Conservation (phyloP, 2,329 filamentous ascomycete species). For the Ceratocystiopsis minuta region DNA sequence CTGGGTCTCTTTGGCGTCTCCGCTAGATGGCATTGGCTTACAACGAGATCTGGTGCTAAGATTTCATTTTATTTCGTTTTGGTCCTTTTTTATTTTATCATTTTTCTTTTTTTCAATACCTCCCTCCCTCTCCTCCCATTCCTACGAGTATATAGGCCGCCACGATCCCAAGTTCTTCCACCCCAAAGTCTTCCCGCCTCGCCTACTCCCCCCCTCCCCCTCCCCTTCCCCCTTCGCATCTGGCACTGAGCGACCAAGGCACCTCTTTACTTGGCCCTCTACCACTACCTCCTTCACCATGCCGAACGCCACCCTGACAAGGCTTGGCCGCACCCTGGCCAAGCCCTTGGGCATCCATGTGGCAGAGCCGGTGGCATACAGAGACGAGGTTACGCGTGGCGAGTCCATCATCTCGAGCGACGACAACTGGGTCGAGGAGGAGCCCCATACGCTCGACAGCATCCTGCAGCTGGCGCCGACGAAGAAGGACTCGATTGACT, state of each 20-base stretch:
- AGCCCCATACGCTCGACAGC: conserved; percentile 61
- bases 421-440: conserved; percentile 67
- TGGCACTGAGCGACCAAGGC: not conserved
- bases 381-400: conserved; percentile 51
- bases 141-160: too few relatives aligned
- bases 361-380: conserved; percentile 40
- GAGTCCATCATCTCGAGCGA: conserved; percentile 60
- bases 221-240: not conserved
- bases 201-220: not conserved
- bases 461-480: conserved; percentile 45
- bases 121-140: too few relatives aligned
- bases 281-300: not conserved
- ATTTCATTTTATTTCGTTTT: too few relatives aligned
- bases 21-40: too few relatives aligned
- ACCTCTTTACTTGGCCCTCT: not conserved
- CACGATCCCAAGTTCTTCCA: not conserved
- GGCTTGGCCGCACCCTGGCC: conserved; percentile 55
- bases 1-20: not conserved
- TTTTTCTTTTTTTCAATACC: not conserved
- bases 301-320: conserved; percentile 21
- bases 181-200: not conserved
- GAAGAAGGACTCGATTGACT: conserved; percentile 33
- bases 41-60: too few relatives aligned
- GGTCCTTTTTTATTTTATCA: too few relatives aligned
- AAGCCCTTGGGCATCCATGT: conserved; percentile 72